Conservation (phyloP, 1,284 basidiomycete species). For the Schizopora paradoxa region DNA sequence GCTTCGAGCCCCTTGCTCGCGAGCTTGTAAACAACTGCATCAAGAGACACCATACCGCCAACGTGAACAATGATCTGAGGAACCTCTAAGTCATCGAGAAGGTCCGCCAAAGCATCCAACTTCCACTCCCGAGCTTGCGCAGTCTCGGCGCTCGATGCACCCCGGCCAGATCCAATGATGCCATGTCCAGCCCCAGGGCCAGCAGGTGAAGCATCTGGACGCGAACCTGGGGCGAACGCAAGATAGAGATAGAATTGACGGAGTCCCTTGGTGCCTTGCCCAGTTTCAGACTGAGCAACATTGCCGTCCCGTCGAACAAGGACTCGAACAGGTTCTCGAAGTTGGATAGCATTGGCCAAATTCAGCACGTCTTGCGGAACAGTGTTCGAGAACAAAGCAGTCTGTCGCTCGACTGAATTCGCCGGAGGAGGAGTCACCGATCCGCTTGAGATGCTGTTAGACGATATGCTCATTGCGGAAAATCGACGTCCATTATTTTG, state of each 20-base stretch:
- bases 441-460: slow-evolving; percentile 35
- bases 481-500: slow-evolving; percentile 52
- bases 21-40: slow-evolving; percentile 87
- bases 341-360: slow-evolving; percentile 80
- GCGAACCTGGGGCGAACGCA: slow-evolving; percentile 72
- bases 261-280: slow-evolving; percentile 73
- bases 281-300: slow-evolving; percentile 64
- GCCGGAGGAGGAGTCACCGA: slow-evolving; percentile 22
- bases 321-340: slow-evolving; percentile 92
- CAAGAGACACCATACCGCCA: slow-evolving; percentile 78
- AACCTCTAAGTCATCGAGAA: slow-evolving; percentile 87
- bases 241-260: slow-evolving; percentile 92
- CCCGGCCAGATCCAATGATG: slow-evolving; percentile 85
- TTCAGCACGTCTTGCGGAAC: slow-evolving; percentile 93
- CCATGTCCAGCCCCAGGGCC: slow-evolving; percentile 65
- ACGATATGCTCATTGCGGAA: slow-evolving; percentile 44
- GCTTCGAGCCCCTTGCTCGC: slow-evolving; percentile 81
- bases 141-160: slow-evolving; percentile 74
- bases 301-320: slow-evolving; percentile 94
- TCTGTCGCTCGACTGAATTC: slow-evolving; percentile 76
- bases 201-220: slow-evolving; percentile 53
- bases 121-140: slow-evolving; percentile 95
- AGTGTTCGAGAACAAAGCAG: slow-evolving; percentile 92
- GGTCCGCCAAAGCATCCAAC: slow-evolving; percentile 88
- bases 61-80: slow-evolving; percentile 86